phyloP scores from a whole-genome alignment of 331 rosid species.

The Prunus yedoensis region DNA sequence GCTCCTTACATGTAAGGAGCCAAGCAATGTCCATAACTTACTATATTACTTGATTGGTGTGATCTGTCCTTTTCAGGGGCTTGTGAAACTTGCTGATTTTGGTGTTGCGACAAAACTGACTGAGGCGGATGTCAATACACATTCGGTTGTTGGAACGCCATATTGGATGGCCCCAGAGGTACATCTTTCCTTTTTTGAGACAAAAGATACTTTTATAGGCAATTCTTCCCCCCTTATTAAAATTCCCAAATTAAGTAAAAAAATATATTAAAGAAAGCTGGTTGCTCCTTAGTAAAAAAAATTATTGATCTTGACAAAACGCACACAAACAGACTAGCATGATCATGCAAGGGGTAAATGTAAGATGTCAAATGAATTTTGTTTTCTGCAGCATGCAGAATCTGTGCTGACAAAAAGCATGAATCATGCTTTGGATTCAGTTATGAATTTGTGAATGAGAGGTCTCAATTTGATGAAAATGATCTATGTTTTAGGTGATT shows the following conservation, averaged over 20 bases:
- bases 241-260: neutral
- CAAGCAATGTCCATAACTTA: neutral
- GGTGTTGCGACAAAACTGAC: slow-evolving; percentile 97
- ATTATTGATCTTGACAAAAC: neutral
- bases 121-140: slow-evolving; percentile 99
- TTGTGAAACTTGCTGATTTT: slow-evolving; percentile 99
- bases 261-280: neutral
- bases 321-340: neutral
- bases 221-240: neutral
- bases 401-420: neutral
- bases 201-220: neutral
- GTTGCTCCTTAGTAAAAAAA: no score
- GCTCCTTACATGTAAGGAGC: no score
- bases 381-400: slow-evolving; percentile 9
- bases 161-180: slow-evolving; percentile 99
- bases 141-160: slow-evolving; percentile 99
- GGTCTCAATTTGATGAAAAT: slow-evolving; percentile 24
- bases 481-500: slow-evolving; percentile 70
- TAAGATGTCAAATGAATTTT: neutral
- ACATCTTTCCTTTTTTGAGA: slow-evolving; percentile 6
- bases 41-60: neutral
- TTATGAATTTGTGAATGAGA: neutral
- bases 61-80: slow-evolving; percentile 64
- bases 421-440: neutral
- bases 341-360: neutral